phyloP scores from a whole-genome alignment of 2,329 filamentous ascomycete species.

The Ceratocystis alfenasii region DNA sequence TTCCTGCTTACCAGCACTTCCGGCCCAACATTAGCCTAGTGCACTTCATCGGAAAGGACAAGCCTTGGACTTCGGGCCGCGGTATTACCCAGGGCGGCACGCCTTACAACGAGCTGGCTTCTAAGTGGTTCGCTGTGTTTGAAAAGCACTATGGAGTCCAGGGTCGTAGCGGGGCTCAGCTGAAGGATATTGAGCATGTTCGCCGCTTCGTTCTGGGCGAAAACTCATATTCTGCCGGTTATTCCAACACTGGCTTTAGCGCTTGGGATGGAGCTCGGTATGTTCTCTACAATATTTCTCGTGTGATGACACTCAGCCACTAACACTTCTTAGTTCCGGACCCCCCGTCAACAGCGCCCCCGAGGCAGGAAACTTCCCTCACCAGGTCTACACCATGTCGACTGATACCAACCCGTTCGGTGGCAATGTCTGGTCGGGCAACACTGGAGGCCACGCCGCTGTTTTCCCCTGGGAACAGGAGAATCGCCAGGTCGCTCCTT shows the following conservation, averaged over 20 bases:
- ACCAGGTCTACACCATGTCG: conserved; percentile 72
- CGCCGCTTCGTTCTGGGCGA: conserved; percentile 46
- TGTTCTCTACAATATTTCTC: neutral
- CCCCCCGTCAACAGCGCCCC: conserved; percentile 34
- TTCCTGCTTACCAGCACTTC: conserved; percentile 88
- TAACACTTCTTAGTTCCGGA: conserved; percentile 14
- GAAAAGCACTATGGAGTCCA: conserved; percentile 64
- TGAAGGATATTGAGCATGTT: conserved; percentile 30
- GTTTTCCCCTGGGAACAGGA: conserved; percentile 22
- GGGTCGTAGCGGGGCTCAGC: conserved; percentile 18
- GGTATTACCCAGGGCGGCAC: conserved; percentile 31
- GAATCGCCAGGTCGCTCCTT: conserved; percentile 17
- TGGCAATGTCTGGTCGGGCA: conserved; percentile 14
- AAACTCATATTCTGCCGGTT: conserved; percentile 27
- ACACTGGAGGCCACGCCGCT: conserved; percentile 14
- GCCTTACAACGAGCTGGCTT: conserved; percentile 58
- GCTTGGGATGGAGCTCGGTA: conserved; percentile 24
- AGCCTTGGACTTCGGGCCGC: conserved; percentile 70
- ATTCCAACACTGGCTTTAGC: conserved; percentile 18
- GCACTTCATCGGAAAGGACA: conserved; percentile 85
- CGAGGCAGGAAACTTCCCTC: conserved; percentile 75
- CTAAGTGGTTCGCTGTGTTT: conserved; percentile 88
- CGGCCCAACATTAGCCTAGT: conserved; percentile 79
- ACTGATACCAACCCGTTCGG: conserved; percentile 11
- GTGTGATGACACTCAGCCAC: neutral